Conservation (phyloP, 1,284 basidiomycete species). For the Ustilago nuda region DNA sequence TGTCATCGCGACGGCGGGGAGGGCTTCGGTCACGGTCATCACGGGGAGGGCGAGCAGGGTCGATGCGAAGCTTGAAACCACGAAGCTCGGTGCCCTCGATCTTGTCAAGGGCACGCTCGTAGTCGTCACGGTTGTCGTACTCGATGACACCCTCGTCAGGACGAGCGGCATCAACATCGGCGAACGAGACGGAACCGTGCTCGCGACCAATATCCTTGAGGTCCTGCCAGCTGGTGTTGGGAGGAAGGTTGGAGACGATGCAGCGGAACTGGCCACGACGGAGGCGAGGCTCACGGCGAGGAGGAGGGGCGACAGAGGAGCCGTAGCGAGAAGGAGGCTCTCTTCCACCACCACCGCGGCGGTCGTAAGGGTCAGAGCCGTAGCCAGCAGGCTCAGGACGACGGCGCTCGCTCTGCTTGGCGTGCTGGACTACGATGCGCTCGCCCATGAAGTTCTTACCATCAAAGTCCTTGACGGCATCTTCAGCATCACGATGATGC, state of each 20-base stretch:
- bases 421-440: conserved; percentile 65
- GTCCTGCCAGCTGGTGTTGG: conserved; percentile 95
- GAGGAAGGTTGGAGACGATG: conserved; percentile 77
- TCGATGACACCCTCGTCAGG: conserved; percentile 68
- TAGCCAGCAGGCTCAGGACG: conserved; percentile 46
- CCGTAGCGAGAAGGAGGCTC: conserved; percentile 47
- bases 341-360: conserved; percentile 42
- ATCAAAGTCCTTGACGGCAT: conserved; percentile 66
- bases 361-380: conserved; percentile 45
- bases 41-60: conserved; percentile 55
- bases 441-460: conserved; percentile 67
- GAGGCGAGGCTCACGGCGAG: conserved; percentile 46
- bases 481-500: conserved; percentile 66
- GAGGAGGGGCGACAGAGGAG: conserved; percentile 44
- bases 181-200: conserved; percentile 74
- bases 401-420: conserved; percentile 59
- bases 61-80: conserved; percentile 65
- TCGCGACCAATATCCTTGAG: conserved; percentile 96
- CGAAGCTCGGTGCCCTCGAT: conserved; percentile 68
- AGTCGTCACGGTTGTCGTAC: conserved; percentile 67
- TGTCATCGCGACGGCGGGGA: conserved; percentile 50
- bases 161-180: conserved; percentile 64
- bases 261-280: conserved; percentile 65
- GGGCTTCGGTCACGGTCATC: conserved; percentile 62
- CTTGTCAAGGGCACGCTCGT: conserved; percentile 64